phyloP scores from a whole-genome alignment of 495 filamentous ascomycete genomes.

The Penicillium atrosanguineum region DNA sequence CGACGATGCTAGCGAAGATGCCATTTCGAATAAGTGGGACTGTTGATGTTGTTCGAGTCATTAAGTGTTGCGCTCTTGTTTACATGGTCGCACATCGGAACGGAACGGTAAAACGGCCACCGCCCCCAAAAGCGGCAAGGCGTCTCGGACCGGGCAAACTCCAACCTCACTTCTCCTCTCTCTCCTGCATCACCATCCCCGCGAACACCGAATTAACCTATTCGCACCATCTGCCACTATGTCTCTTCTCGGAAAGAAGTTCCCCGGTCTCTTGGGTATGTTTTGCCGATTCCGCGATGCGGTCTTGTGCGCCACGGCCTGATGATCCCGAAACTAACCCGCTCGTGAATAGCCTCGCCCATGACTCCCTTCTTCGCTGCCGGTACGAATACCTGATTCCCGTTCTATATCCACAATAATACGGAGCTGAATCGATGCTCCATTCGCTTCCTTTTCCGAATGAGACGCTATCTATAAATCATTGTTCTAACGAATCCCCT shows the following conservation, averaged over 20 bases:
- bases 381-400: conserved; percentile 59
- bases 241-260: conserved; percentile 90
- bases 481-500: conserved; percentile 31
- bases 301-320: neutral
- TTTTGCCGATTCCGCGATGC: conserved; percentile 28
- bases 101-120: conserved; percentile 25
- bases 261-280: conserved; percentile 82
- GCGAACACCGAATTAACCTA: conserved; percentile 32
- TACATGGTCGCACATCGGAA: conserved; percentile 25
- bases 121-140: conserved; percentile 32
- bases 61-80: conserved; percentile 21
- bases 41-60: neutral
- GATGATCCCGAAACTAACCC: conserved; percentile 26
- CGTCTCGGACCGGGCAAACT: conserved; percentile 33
- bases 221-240: conserved; percentile 51
- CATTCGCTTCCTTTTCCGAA: neutral
- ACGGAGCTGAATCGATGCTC: neutral
- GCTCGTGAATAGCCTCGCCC: conserved; percentile 64
- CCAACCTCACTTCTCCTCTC: conserved; percentile 41
- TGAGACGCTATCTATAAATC: conserved; percentile 5
- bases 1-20: conserved; percentile 56
- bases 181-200: conserved; percentile 29
- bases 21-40: conserved; percentile 27
- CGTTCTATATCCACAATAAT: neutral
- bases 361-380: conserved; percentile 91